Conservation (phyloP, 192 early-diverging fungal species). For the Backusella australiensis region DNA sequence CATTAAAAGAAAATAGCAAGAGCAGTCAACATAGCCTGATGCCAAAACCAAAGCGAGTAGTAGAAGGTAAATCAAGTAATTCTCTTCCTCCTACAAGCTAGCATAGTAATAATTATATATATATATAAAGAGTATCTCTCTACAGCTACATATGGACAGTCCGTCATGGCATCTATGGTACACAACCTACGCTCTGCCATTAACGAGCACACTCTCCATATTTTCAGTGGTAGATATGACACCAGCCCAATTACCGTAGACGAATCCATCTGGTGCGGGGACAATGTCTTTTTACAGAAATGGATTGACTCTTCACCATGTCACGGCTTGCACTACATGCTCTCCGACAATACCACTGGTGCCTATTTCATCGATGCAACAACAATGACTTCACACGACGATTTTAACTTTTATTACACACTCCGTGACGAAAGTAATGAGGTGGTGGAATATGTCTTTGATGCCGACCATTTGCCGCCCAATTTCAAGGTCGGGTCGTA, state of each 20-base stretch:
- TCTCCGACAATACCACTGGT: slow-evolving; percentile 82
- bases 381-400: slow-evolving; percentile 47
- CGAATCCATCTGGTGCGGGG: not conserved
- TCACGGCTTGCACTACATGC: slow-evolving; percentile 87
- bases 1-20: not conserved
- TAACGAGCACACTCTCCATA: not conserved
- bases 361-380: slow-evolving; percentile 90
- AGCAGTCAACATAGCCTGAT: not conserved
- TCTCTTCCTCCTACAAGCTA: too few relatives aligned
- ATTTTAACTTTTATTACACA: slow-evolving; percentile 39
- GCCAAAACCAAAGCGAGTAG: not conserved
- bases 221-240: not conserved
- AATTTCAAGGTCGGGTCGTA: not conserved
- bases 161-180: not conserved
- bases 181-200: not conserved
- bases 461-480: slow-evolving; percentile 36
- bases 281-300: slow-evolving; percentile 72
- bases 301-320: slow-evolving; percentile 86
- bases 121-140: not conserved
- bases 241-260: not conserved
- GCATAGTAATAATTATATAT: not conserved
- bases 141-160: not conserved
- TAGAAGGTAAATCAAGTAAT: not conserved
- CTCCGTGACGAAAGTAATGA: slow-evolving; percentile 18
- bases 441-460: slow-evolving; percentile 30